These are phyloP conservation scores for Boletus sp. DNA, from an alignment of 768 basidiomycete species.

Conservation along the genomic window DNA sequence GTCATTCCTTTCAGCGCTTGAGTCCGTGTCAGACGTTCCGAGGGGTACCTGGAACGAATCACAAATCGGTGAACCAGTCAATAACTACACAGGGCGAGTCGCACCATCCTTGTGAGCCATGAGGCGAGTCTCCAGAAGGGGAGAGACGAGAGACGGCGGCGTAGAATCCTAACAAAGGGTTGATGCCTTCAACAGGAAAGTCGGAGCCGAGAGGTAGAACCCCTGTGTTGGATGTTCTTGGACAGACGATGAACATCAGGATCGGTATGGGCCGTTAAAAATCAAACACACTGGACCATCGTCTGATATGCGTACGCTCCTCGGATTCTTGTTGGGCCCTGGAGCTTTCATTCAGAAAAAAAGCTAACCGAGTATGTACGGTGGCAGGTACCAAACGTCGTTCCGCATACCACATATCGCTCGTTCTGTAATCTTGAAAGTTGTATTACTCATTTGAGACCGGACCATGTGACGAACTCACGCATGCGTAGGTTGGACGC, in stretches of 20 bases:
- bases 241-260: not conserved
- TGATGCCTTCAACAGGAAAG: constrained; percentile 90
- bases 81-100: constrained; percentile 12
- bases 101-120: constrained; percentile 81
- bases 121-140: constrained; percentile 71
- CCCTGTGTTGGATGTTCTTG: constrained; percentile 47
- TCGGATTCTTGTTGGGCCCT: constrained; percentile 80
- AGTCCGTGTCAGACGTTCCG: constrained; percentile 69
- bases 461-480: constrained; percentile 35
- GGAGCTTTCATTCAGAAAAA: not conserved
- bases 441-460: not conserved
- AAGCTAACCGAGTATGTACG: not conserved
- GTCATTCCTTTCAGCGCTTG: constrained; percentile 93
- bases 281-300: constrained; percentile 55
- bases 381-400: constrained; percentile 53
- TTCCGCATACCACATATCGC: constrained; percentile 93
- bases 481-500: constrained; percentile 93
- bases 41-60: constrained; percentile 59
- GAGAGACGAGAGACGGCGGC: constrained; percentile 78
- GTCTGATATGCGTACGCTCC: constrained; percentile 90
- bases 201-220: constrained; percentile 85
- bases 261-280: not conserved
- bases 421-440: constrained; percentile 48
- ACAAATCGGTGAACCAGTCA: not conserved
- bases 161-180: constrained; percentile 87